Evolutionary conservation across 345 rosid genomes (phyloP), one percentile per base, ranked within the genome.

Genomic region (Euclidium syriacum): DNA sequence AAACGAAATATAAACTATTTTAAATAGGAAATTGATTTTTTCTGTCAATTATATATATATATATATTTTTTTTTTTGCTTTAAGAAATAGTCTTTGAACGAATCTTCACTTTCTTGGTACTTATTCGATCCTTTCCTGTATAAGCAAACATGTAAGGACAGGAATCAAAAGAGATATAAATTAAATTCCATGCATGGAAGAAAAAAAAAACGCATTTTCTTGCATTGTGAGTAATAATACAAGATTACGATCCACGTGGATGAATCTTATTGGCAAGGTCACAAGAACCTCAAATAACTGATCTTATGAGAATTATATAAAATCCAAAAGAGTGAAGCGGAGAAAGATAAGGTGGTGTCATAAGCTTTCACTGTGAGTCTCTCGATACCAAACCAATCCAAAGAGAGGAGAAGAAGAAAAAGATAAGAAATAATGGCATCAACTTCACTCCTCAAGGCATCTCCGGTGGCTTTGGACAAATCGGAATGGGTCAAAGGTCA

Each of bases 401-500:
- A 70, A 70, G 58, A n/a, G 40, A 46, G 38, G 51, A 55, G 52
- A 47, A 15, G 49, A 36, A 27, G 32, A 36, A 36, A 57, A 42
- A 55, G 54, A 43, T 22, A 26, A 47, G 33, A 50, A 26, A 72
- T 38, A 69, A 94, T 94, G 99, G 97, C 99, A 58, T 78, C 98
- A 23, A 82, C 96, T 24, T 84, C 96, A 8, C 82, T 87, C 23
- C 83, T 90, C 73, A 92, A 87, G 71, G 84, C 98, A 1, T 87
- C 97, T 9, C 84, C 85, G 4, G 81, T 92, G 34, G n/a, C n/a
- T n/a, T 79, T 86, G 34, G 87, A 82, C 85, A 87, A 85, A 77
- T 87, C 95, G 18, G 91, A 87, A 53, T 87, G 83, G 76, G 73
- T 94, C 7, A 90, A 84, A 76, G 96, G 90, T 26, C 87, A 78